These are phyloP conservation scores for Microglena sp. DNA, from an alignment of 139 green algal genomes.

Conservation along the genomic window DNA sequence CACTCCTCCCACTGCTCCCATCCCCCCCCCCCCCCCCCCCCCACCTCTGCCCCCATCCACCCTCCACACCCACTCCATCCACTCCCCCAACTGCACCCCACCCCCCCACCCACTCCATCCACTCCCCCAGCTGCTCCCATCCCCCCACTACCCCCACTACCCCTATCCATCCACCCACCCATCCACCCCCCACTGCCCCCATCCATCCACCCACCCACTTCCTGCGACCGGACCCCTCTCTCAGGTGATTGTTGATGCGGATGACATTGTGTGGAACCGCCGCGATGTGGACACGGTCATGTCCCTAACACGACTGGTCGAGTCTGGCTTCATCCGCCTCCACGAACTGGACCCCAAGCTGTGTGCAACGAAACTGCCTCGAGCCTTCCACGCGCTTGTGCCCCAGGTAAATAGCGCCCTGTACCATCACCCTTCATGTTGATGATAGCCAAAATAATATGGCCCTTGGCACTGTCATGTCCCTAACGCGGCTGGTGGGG, in stretches of 20 bases:
- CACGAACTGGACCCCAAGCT: constrained; percentile 28
- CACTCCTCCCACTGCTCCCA: too few species aligned
- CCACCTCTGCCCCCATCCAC: too few species aligned
- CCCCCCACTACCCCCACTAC: too few species aligned
- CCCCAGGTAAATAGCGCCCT: constrained; percentile 25
- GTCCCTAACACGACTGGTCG: constrained; percentile 39
- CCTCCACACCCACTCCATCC: too few species aligned
- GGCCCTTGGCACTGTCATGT: constrained; percentile 27
- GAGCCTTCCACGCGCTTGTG: constrained; percentile 48
- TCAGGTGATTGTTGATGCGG: constrained; percentile 26
- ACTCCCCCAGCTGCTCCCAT: neutral
- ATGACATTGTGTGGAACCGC: constrained; percentile 32
- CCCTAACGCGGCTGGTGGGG: constrained; percentile 44
- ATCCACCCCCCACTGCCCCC: neutral
- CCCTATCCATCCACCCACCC: neutral
- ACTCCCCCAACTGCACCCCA: neutral
- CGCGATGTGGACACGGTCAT: constrained; percentile 34
- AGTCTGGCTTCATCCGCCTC: constrained; percentile 36
- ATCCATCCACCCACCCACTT: neutral
- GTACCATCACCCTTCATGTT: too few species aligned
- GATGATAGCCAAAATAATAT: too few species aligned
- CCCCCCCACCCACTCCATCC: neutral
- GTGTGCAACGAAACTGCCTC: constrained; percentile 38
- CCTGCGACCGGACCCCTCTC: neutral
- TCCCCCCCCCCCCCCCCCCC: too few species aligned